These are phyloP conservation scores for Chenopodium album DNA, from an alignment of 148 eudicot species.

Conservation along the genomic window DNA sequence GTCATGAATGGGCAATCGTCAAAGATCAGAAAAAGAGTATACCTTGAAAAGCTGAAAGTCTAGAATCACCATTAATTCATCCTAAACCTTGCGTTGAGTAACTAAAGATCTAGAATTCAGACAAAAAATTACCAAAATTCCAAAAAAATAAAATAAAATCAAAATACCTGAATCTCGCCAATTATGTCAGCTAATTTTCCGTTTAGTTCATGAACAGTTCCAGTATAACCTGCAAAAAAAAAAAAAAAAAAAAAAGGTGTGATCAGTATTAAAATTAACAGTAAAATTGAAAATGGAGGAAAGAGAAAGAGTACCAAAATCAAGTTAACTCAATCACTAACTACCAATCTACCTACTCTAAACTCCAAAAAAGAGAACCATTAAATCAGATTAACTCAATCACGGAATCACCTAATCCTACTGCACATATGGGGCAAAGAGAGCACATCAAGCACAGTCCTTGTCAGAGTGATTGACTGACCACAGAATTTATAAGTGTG, in stretches of 20 bases:
- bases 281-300: background rate
- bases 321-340: too few relatives aligned
- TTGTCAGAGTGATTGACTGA: background rate
- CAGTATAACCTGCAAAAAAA: conserved; percentile 29
- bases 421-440: too few relatives aligned
- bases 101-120: background rate
- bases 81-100: too few relatives aligned
- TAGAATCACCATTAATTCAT: too few relatives aligned
- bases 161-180: conserved; percentile 75
- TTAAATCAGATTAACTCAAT: too few relatives aligned
- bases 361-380: too few relatives aligned
- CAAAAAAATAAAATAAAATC: background rate
- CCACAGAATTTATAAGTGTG: background rate
- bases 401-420: too few relatives aligned
- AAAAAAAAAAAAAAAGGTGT: conserved; percentile 3
- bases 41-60: too few relatives aligned
- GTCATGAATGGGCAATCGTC: too few relatives aligned
- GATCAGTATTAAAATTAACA: background rate
- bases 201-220: conserved; percentile 64
- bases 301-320: conserved; percentile 29
- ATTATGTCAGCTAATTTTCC: conserved; percentile 71
- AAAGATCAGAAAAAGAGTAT: too few relatives aligned
- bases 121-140: background rate
- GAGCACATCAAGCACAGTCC: background rate
- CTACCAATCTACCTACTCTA: too few relatives aligned